Evolutionary conservation across 495 filamentous ascomycete species (phyloP), one percentile per base, ranked within the genome.

Genomic region (Neurospora tetrasperma): DNA sequence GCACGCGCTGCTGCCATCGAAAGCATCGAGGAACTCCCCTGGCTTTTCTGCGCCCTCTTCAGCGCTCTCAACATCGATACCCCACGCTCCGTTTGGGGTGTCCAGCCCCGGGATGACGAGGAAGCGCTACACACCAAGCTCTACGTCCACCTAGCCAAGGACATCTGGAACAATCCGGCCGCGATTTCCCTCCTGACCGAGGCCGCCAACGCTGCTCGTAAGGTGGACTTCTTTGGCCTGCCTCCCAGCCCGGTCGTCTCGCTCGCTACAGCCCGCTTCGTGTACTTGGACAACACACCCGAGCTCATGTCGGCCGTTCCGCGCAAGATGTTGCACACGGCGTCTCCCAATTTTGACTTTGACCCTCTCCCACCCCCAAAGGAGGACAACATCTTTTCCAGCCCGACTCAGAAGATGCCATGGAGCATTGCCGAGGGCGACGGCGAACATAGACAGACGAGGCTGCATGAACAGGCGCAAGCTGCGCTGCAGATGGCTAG

Each of bases 141-240:
- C 0, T 98, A 98, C 79, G 87, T 94, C 44, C 83, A 88, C 31
- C 88, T 90, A 41, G 88, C 92, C 4, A 96, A 94, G 77, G 93
- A 97, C 77, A 85, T 98, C 18, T 99, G 96, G 96, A 93, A 93
- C 73, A 93, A 91, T 2, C 88, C 94, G 1, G 89, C 92, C 75
- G 87, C 89, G 10, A 88, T 87, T 1, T 83, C 87, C 39, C 81
- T 98, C 5, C 85, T 99, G 2, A 86, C 91, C 38, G 90, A 94
- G 75, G 88, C 92, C 20, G 93, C 90, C 40, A 75, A 78, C 7
- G 85, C 89, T 39, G 89, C 88, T 6, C 82, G 78, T 43, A 82
- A 79, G 40, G 73, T 78, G 5, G 75, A 83, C 8, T 44, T 76
- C 40, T 78, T 81, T 11, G 80, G 85, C 39, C 89, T 92, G 59